phyloP scores from a whole-genome alignment of 768 basidiomycete species.

The Tulasnella sp. region DNA sequence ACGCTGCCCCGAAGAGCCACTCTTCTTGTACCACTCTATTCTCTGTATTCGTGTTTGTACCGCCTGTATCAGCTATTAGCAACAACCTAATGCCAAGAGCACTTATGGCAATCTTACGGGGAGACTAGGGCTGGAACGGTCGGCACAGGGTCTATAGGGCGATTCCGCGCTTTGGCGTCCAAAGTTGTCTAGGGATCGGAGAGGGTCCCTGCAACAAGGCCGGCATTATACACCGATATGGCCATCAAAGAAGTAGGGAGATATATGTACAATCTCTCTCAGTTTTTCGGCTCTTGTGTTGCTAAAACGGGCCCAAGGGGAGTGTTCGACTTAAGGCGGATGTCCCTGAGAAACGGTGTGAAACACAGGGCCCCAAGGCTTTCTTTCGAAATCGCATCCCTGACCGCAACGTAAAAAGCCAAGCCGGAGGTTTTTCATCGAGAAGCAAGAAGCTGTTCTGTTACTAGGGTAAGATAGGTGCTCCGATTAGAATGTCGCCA shows the following conservation, averaged over 20 bases:
- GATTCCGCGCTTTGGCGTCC: too few species aligned
- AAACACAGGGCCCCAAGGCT: neutral
- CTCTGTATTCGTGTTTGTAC: neutral
- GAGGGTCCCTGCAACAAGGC: neutral
- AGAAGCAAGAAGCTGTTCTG: neutral
- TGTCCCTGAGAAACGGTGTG: neutral
- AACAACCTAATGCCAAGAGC: too few species aligned
- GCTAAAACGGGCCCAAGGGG: too few species aligned
- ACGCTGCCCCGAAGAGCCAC: neutral
- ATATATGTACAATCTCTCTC: too few species aligned
- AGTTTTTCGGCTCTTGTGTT: too few species aligned
- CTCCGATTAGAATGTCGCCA: neutral
- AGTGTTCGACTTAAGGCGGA: too few species aligned
- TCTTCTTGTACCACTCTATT: neutral
- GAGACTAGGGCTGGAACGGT: too few species aligned
- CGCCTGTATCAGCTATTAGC: neutral
- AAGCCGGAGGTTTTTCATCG: neutral
- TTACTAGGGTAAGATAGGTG: neutral
- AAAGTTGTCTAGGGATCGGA: neutral
- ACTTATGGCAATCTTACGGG: too few species aligned
- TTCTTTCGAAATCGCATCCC: neutral
- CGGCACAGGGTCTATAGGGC: too few species aligned
- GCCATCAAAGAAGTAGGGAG: neutral
- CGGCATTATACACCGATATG: neutral
- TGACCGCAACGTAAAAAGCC: neutral